Evolutionary conservation across 2,329 filamentous ascomycete genomes (phyloP), one percentile per base, ranked within the genome.

Genomic region (Microcyclospora pomicola): DNA sequence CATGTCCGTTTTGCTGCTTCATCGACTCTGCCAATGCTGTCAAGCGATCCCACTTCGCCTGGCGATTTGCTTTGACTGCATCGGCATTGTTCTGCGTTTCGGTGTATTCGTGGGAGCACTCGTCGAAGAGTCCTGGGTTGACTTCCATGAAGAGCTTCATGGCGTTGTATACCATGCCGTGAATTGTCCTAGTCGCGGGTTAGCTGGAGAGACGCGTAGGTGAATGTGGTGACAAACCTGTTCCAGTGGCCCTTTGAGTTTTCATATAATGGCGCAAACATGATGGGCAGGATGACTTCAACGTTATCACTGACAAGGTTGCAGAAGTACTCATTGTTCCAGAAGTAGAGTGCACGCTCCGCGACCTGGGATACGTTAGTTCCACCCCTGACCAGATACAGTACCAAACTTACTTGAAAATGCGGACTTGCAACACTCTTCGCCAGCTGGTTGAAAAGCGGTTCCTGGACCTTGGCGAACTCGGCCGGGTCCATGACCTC

Each of bases 121-220:
- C 91, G 52, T 98, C 91, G 53, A 98, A 98, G 15, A 98, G 74
- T 60, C 95, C 87, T 9, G 91, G 91, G 60, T 96, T 96, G 55
- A 98, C 95, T 61, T 98, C 91, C 91, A 98, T 98, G 63, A 98
- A 98, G 29, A 98, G 74, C 61, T 98, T 98, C 91, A 98, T 96
- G 40, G 91, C 91, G 55, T 96, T 98, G 62, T 96, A 96, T 9
- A 98, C 91, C 88, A 98, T 96, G 59, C 91, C 91, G 57, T 98
- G 91, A 49, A 98, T 98, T 6, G 91, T 98, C 54, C 91, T 96
- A 47, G 2, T 62, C 5, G 38, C 4, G 12, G 12, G 30, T 31
- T 15, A 31, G 30, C 14, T 31, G 12, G 30, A 31, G 12, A 31
- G 12, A n/a, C 30, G 5, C 9, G 5, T 31, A 9, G 30, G 12